A percentile compares a stretch with the other conserved stretches of the same genome.
These are phyloP conservation scores for Ophiostoma fasciatum DNA, from an alignment of 2,329 filamentous ascomycete genomes.

Conservation along the genomic window DNA sequence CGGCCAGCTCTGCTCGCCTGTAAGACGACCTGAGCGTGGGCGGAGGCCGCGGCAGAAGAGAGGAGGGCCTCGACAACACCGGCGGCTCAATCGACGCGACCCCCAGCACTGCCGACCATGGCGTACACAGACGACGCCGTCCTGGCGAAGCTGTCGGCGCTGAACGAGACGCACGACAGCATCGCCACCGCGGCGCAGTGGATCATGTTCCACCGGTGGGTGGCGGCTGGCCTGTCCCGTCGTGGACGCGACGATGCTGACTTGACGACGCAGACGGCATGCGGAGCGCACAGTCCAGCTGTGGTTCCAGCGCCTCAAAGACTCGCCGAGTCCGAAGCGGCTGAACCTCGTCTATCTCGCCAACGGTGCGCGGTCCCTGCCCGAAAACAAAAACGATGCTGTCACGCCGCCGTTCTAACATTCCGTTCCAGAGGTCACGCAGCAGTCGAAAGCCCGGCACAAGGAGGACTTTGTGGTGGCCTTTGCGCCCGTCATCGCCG, in stretches of 20 bases:
- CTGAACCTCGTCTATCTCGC: conserved; percentile 88
- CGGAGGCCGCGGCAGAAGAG: no score
- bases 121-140: conserved; percentile 94
- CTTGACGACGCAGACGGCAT: conserved; percentile 49
- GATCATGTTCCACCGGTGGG: conserved; percentile 97
- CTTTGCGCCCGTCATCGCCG: conserved; percentile 81
- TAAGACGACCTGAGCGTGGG: no score
- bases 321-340: conserved; percentile 72
- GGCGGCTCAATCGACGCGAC: background rate
- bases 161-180: conserved; percentile 96
- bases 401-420: background rate
- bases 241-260: background rate
- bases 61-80: no score
- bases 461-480: conserved; percentile 88
- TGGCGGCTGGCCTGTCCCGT: background rate
- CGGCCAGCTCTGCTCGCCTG: no score
- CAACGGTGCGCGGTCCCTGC: conserved; percentile 49
- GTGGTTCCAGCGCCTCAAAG: conserved; percentile 81
- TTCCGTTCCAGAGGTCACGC: conserved; percentile 60
- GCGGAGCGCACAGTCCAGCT: conserved; percentile 83
- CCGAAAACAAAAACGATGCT: background rate
- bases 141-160: conserved; percentile 79
- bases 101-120: conserved; percentile 37
- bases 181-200: conserved; percentile 95
- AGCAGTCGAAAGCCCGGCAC: conserved; percentile 84